phyloP scores from a whole-genome alignment of 192 early-diverging fungal genomes.

The Rhizoclosmatium globosum region DNA sequence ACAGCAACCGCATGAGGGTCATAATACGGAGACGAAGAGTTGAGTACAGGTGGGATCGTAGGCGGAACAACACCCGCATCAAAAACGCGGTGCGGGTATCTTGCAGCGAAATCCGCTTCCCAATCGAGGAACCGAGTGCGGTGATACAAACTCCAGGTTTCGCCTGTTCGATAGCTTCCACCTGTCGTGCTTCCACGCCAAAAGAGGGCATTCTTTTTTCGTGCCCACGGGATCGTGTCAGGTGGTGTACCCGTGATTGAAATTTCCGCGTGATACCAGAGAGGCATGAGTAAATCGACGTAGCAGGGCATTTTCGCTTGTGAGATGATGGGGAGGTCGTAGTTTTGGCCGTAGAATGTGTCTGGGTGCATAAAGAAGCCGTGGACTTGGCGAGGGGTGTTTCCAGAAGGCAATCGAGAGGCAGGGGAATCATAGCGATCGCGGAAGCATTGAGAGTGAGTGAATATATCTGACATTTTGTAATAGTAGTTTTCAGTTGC shows the following conservation, averaged over 20 bases:
- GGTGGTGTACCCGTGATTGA: not conserved
- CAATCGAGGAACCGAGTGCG: conserved; percentile 17
- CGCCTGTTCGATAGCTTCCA: conserved; percentile 6
- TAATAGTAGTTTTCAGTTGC: no score
- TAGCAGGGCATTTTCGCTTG: conserved; percentile 12
- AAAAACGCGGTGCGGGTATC: not conserved
- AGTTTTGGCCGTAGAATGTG: not conserved
- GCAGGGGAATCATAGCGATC: no score
- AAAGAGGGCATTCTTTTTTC: conserved; percentile 21
- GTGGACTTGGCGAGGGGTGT: not conserved
- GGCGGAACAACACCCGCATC: not conserved
- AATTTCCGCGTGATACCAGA: not conserved
- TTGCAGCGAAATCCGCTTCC: not conserved
- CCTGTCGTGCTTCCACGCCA: conserved; percentile 30
- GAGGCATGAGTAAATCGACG: conserved; percentile 11
- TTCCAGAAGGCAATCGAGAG: no score
- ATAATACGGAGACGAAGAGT: no score
- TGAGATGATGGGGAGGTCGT: conserved; percentile 7
- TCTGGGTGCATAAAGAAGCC: conserved; percentile 11
- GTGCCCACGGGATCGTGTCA: conserved; percentile 4
- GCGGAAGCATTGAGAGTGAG: no score
- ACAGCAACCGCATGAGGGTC: not conserved
- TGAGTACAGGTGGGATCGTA: not conserved
- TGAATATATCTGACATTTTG: no score
- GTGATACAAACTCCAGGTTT: conserved; percentile 12